Percentiles rank a stretch among this genome's conserved stretches.
phyloP scores from a whole-genome alignment of 2,329 filamentous ascomycete genomes.

The Aspergillus chevalieri region DNA sequence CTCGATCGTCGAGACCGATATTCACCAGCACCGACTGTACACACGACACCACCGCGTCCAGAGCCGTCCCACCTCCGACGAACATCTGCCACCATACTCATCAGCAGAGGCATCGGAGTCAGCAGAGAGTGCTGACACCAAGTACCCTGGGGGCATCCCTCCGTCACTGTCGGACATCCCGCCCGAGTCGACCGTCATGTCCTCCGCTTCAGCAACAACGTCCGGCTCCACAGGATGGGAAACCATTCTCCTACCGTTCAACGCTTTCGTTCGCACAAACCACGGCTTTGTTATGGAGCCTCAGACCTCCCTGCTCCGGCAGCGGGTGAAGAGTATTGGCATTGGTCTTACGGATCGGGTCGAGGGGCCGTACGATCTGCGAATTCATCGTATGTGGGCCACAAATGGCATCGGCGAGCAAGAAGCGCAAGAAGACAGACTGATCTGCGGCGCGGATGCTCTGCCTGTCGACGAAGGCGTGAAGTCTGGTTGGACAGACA shows the following conservation, averaged over 20 bases:
- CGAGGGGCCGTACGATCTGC: conserved; percentile 80
- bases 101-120: conserved; percentile 14
- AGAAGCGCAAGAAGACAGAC: conserved; percentile 36
- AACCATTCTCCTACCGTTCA: conserved; percentile 84
- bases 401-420: conserved; percentile 60
- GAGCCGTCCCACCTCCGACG: conserved; percentile 7
- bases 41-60: conserved; percentile 37
- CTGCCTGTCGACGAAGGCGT: conserved; percentile 33
- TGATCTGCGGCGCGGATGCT: conserved; percentile 35
- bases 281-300: conserved; percentile 88
- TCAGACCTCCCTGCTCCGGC: conserved; percentile 79
- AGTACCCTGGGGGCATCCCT: conserved; percentile 26
- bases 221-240: conserved; percentile 83
- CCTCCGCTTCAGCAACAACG: conserved; percentile 35
- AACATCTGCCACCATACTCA: conserved; percentile 12
- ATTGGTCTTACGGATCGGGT: conserved; percentile 84
- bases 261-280: conserved; percentile 92
- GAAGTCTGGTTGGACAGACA: conserved; percentile 20
- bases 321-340: conserved; percentile 79
- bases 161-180: conserved; percentile 34
- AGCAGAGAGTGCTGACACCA: conserved; percentile 14
- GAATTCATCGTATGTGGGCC: conserved; percentile 82
- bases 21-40: conserved; percentile 87
- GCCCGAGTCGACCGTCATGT: conserved; percentile 29
- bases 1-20: conserved; percentile 84